A percentile compares a stretch with the other conserved stretches of the same genome.
phyloP scores from a whole-genome alignment of 805 yeast species.

The Ogataea kodamae region DNA sequence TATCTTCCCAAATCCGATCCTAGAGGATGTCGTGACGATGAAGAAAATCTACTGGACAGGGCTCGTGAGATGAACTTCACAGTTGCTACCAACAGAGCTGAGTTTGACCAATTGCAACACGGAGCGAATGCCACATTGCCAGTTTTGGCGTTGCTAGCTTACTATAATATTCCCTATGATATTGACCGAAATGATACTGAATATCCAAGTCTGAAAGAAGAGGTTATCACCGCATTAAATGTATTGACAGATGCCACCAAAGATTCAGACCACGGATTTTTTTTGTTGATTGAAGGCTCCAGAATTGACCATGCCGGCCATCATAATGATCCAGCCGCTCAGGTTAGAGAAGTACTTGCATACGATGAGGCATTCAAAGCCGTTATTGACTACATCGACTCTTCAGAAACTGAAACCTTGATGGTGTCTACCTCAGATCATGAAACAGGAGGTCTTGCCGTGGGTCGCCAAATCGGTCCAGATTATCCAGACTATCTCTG shows the following conservation, averaged over 20 bases:
- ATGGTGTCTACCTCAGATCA: constrained; percentile 87
- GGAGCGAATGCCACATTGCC: constrained; percentile 74
- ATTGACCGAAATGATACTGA: constrained; percentile 61
- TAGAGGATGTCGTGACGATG: constrained; percentile 72
- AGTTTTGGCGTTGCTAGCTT: constrained; percentile 70
- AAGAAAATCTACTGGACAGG: constrained; percentile 60
- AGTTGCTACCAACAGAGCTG: constrained; percentile 55
- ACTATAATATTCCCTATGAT: constrained; percentile 78
- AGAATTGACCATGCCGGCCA: constrained; percentile 96
- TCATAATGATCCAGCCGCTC: constrained; percentile 90
- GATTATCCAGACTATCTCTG: constrained; percentile 82
- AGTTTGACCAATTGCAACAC: constrained; percentile 51
- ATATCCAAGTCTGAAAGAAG: constrained; percentile 78
- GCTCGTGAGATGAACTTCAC: constrained; percentile 62
- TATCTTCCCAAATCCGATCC: constrained; percentile 51
- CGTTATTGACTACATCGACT: constrained; percentile 65
- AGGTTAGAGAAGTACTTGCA: constrained; percentile 85
- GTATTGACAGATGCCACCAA: constrained; percentile 64
- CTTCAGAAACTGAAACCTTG: constrained; percentile 69
- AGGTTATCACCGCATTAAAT: constrained; percentile 68
- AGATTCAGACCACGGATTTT: constrained; percentile 79
- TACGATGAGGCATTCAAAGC: constrained; percentile 78
- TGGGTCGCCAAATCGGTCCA: constrained; percentile 69
- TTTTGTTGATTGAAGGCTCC: constrained; percentile 84
- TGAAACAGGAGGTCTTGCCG: constrained; percentile 93